These are phyloP conservation scores for Sclerotinia subarctica DNA, from an alignment of 2,329 filamentous ascomycete species.

Conservation along the genomic window DNA sequence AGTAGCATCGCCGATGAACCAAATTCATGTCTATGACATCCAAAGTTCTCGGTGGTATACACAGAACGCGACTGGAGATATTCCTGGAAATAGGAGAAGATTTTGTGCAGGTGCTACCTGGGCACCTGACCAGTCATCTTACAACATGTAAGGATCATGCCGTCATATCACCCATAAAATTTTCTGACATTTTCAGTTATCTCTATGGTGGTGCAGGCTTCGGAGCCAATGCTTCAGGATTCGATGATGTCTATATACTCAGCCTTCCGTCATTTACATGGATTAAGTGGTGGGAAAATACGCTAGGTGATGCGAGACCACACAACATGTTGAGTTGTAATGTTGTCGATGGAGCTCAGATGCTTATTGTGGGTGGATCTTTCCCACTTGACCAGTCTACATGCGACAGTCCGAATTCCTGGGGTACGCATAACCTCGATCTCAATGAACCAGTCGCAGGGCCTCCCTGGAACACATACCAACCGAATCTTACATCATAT, in stretches of 20 bases:
- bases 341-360: slow-evolving; percentile 54
- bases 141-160: slow-evolving; percentile 54
- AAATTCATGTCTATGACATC: slow-evolving; percentile 60
- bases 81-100: slow-evolving; percentile 52
- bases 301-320: slow-evolving; percentile 41
- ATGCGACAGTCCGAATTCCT: slow-evolving; percentile 53
- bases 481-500: slow-evolving; percentile 50
- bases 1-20: slow-evolving; percentile 46
- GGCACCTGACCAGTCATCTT: slow-evolving; percentile 57
- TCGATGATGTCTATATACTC: slow-evolving; percentile 61
- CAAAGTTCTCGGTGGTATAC: slow-evolving; percentile 57
- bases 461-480: slow-evolving; percentile 51
- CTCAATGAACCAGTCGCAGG: slow-evolving; percentile 49
- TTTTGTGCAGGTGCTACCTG: slow-evolving; percentile 62
- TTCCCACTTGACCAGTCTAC: slow-evolving; percentile 47
- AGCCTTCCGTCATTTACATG: slow-evolving; percentile 61
- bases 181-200: slow-evolving; percentile 45
- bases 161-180: background rate
- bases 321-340: slow-evolving; percentile 55
- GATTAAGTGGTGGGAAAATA: slow-evolving; percentile 50
- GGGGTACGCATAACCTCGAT: slow-evolving; percentile 56
- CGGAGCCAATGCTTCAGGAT: slow-evolving; percentile 48
- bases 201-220: slow-evolving; percentile 58
- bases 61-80: slow-evolving; percentile 53
- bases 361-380: slow-evolving; percentile 60